A percentile compares a stretch with the other conserved stretches of the same genome.
phyloP scores from a whole-genome alignment of 2,329 filamentous ascomycete genomes.

The Colletotrichum chlorophyti region DNA sequence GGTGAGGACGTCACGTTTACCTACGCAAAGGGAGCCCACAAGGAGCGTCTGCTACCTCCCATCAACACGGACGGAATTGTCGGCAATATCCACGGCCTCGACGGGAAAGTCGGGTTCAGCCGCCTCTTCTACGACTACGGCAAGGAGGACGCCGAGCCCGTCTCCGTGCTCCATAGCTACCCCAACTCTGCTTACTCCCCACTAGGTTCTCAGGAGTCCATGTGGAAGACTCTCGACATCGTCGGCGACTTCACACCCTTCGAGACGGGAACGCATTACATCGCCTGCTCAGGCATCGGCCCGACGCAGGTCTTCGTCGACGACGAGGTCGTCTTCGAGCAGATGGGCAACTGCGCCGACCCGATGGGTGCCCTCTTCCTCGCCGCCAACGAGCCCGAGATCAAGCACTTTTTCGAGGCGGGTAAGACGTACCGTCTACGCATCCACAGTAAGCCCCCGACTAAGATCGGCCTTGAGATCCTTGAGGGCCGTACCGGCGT shows the following conservation, averaged over 20 bases:
- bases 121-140: slow-evolving; percentile 37
- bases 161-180: slow-evolving; percentile 34
- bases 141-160: slow-evolving; percentile 31
- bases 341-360: slow-evolving; percentile 38
- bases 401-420: slow-evolving; percentile 33
- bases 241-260: slow-evolving; percentile 39
- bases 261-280: slow-evolving; percentile 39
- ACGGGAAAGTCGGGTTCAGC: slow-evolving; percentile 41
- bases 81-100: slow-evolving; percentile 38
- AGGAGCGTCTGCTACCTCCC: slow-evolving; percentile 32
- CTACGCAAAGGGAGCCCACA: slow-evolving; percentile 34
- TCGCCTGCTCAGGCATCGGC: slow-evolving; percentile 39
- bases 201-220: slow-evolving; percentile 29
- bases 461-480: slow-evolving; percentile 38
- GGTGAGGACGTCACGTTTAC: slow-evolving; percentile 59
- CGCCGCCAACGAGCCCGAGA: slow-evolving; percentile 38
- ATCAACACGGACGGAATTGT: slow-evolving; percentile 29
- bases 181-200: slow-evolving; percentile 34
- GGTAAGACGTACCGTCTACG: slow-evolving; percentile 40
- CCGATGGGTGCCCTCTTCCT: slow-evolving; percentile 44
- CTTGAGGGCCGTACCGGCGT: slow-evolving; percentile 40
- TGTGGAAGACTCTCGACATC: slow-evolving; percentile 37
- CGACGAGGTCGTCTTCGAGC: slow-evolving; percentile 39
- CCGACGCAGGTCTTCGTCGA: slow-evolving; percentile 39
- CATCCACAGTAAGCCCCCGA: slow-evolving; percentile 38